These are phyloP conservation scores for Syncephalastrum monosporum DNA, from an alignment of 371 early-diverging fungal genomes.

Conservation along the genomic window DNA sequence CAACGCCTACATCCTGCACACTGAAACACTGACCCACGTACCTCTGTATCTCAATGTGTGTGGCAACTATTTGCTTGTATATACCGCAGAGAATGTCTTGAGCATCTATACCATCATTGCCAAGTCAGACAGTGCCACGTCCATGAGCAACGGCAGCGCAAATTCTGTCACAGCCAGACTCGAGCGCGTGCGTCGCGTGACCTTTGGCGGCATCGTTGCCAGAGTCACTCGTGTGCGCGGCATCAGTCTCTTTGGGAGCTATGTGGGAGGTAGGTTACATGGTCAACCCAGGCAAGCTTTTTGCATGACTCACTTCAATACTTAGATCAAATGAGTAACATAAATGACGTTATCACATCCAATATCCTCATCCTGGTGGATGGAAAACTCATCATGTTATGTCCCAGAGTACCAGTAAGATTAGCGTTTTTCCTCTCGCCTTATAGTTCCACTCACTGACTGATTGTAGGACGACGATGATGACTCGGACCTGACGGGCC, in stretches of 20 bases:
- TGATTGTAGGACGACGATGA: conserved; percentile 25
- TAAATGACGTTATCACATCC: conserved; percentile 35
- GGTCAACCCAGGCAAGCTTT: not conserved
- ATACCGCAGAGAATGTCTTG: conserved; percentile 71
- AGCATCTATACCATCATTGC: conserved; percentile 31
- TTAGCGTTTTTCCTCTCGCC: not conserved
- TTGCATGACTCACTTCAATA: not conserved
- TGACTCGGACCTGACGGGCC: conserved; percentile 23
- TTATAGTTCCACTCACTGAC: not conserved
- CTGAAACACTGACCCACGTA: conserved; percentile 41
- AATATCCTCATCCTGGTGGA: conserved; percentile 51
- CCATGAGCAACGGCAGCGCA: conserved; percentile 11
- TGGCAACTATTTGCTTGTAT: conserved; percentile 62
- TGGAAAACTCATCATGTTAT: conserved; percentile 47
- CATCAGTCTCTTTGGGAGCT: conserved; percentile 49
- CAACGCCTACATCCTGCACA: conserved; percentile 55
- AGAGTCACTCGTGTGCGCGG: conserved; percentile 53
- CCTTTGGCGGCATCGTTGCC: conserved; percentile 65
- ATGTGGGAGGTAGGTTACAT: conserved; percentile 28
- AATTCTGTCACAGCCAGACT: conserved; percentile 25
- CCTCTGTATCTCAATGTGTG: conserved; percentile 60
- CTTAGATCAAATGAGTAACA: conserved; percentile 34
- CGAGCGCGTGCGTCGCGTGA: conserved; percentile 62
- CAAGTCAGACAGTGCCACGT: conserved; percentile 11
- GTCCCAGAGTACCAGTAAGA: conserved; percentile 35